Evolutionary conservation across 2,329 filamentous ascomycete species (phyloP).

Genomic region (Orbilia oligospora): DNA sequence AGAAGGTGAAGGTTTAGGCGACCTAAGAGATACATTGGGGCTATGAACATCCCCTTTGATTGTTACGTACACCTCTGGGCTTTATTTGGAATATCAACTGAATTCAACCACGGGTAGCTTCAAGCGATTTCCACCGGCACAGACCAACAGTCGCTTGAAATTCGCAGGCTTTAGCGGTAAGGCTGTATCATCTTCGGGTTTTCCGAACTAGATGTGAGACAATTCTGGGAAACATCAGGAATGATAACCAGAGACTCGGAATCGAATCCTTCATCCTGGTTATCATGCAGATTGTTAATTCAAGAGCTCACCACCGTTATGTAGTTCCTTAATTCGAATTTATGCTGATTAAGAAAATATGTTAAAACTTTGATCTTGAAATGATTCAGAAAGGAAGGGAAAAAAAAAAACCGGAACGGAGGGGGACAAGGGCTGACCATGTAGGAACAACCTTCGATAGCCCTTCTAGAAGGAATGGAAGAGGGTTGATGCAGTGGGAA

Average conservation of each 20-base stretch:
- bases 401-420: neutral
- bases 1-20: constrained; percentile 55
- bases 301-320: constrained; percentile 28
- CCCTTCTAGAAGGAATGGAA: constrained; percentile 55
- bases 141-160: constrained; percentile 28
- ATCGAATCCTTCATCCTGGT: constrained; percentile 39
- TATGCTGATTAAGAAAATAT: constrained; percentile 32
- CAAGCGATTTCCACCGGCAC: constrained; percentile 34
- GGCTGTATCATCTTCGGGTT: constrained; percentile 59
- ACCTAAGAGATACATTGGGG: constrained; percentile 47
- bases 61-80: constrained; percentile 25
- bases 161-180: constrained; percentile 57
- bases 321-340: neutral
- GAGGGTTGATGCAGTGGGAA: constrained; percentile 30
- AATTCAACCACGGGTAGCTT: constrained; percentile 39
- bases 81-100: constrained; percentile 54
- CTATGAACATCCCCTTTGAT: constrained; percentile 38
- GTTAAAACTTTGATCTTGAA: constrained; percentile 12
- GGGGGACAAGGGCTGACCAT: constrained; percentile 39
- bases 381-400: constrained; percentile 11
- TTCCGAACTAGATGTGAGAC: constrained; percentile 48
- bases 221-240: constrained; percentile 13
- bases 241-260: constrained; percentile 35
- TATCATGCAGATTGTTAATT: constrained; percentile 4
- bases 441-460: constrained; percentile 34